A percentile compares a stretch with the other conserved stretches of the same genome.
Conservation (phyloP, 140 eudicot genomes). For the Ambrosia hybrid region DNA sequence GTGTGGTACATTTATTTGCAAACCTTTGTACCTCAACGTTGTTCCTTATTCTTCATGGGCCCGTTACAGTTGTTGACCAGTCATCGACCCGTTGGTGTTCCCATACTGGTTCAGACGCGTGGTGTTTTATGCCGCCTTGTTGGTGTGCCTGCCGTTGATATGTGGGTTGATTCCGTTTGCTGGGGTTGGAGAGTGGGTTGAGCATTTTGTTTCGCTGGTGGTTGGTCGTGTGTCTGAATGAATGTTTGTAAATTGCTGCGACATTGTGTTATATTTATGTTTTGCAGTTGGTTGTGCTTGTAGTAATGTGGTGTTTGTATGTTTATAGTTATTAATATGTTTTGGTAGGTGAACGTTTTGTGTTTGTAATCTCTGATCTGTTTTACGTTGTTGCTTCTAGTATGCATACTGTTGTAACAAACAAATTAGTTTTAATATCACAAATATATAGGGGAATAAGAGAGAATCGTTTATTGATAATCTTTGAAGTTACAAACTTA, state of each 20-base stretch:
- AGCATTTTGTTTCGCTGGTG: slow-evolving; percentile 48
- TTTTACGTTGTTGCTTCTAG: not conserved
- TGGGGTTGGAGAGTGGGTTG: slow-evolving; percentile 57
- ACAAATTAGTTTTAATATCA: too few relatives aligned
- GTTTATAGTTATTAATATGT: not conserved
- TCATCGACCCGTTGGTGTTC: slow-evolving; percentile 19
- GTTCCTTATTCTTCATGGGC: slow-evolving; percentile 64
- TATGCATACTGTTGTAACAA: not conserved
- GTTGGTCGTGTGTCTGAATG: slow-evolving; percentile 13
- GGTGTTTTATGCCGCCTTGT: slow-evolving; percentile 38
- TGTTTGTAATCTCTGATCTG: not conserved
- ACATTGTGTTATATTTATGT: slow-evolving; percentile 8
- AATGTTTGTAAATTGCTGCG: not conserved
- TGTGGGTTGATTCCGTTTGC: slow-evolving; percentile 92
- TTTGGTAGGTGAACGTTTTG: not conserved
- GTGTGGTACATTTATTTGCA: slow-evolving; percentile 66
- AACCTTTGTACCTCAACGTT: slow-evolving; percentile 44
- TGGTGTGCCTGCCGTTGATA: slow-evolving; percentile 51
- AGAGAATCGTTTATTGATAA: too few relatives aligned
- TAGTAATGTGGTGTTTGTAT: slow-evolving; percentile 11
- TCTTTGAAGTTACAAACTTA: too few relatives aligned
- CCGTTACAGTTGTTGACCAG: slow-evolving; percentile 44
- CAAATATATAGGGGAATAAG: too few relatives aligned
- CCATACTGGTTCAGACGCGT: slow-evolving; percentile 60
- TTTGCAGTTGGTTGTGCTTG: not conserved